phyloP scores from a whole-genome alignment of 2,329 filamentous ascomycete genomes.

The Tolypocladium endophyticum region DNA sequence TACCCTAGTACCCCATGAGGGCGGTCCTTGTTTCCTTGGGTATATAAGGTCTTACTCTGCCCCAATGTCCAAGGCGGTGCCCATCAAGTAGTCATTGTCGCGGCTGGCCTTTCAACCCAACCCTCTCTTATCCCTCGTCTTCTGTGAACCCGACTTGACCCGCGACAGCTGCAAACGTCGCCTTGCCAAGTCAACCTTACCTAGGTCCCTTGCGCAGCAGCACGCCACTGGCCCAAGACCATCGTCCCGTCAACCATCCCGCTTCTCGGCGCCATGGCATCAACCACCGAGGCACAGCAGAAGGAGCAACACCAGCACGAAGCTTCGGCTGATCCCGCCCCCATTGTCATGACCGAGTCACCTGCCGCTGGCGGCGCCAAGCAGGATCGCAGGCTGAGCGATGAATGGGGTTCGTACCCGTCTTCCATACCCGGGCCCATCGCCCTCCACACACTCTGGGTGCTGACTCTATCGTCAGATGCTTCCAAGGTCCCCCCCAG shows the following conservation, averaged over 20 bases:
- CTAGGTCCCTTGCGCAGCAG: neutral
- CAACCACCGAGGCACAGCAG: neutral
- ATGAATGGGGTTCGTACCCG: conserved; percentile 36
- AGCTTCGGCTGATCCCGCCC: conserved; percentile 8
- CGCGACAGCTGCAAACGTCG: neutral
- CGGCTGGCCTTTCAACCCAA: neutral
- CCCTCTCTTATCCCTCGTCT: neutral
- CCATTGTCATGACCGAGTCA: conserved; percentile 17
- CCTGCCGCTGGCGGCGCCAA: conserved; percentile 14
- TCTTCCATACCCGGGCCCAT: neutral
- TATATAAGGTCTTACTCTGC: neutral
- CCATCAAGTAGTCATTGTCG: neutral
- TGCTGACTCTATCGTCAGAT: conserved; percentile 28
- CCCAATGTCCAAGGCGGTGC: neutral
- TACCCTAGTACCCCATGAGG: no score
- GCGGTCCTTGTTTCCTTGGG: neutral
- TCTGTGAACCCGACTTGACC: neutral
- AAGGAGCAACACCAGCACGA: conserved; percentile 7
- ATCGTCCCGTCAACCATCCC: neutral
- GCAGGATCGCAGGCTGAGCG: conserved; percentile 26
- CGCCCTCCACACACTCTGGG: neutral
- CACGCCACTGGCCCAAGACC: neutral
- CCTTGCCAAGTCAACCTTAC: neutral
- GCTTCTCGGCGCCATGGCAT: neutral
- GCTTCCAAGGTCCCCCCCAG: conserved; percentile 57